Conservation (phyloP, 352 stramenopile genomes). For the Phytophthora tentaculata region DNA sequence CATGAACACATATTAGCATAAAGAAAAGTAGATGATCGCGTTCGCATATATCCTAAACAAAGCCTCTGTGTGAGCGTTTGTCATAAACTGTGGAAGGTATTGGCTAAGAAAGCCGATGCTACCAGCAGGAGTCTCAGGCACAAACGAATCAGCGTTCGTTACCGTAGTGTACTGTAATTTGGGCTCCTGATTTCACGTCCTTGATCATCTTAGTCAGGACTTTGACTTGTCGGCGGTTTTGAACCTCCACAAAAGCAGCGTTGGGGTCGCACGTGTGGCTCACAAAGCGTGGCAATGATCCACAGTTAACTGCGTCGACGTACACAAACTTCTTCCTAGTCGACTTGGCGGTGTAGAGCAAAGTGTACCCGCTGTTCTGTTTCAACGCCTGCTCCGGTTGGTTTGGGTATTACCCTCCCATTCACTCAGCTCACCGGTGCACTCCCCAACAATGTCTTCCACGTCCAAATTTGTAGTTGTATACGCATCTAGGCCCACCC, state of each 20-base stretch:
- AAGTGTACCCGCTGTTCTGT: slow-evolving; percentile 14
- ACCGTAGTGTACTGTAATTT: neutral
- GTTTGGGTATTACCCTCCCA: neutral
- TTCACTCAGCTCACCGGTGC: slow-evolving; percentile 1
- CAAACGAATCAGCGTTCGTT: neutral
- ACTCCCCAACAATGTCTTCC: neutral
- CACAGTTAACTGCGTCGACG: neutral
- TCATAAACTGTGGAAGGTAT: too few relatives aligned
- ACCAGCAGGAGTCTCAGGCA: neutral
- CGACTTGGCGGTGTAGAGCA: slow-evolving; percentile 1
- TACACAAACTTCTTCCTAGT: neutral
- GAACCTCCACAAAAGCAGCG: neutral
- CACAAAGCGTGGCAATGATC: neutral
- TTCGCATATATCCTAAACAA: too few relatives aligned
- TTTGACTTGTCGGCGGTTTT: neutral
- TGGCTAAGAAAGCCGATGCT: too few relatives aligned
- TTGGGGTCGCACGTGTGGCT: slow-evolving; percentile 4
- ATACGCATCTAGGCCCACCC: neutral
- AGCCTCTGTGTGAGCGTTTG: too few relatives aligned
- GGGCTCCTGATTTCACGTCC: neutral
- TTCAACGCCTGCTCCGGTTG: slow-evolving; percentile 1
- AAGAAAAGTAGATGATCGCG: too few relatives aligned
- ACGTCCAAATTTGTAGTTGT: slow-evolving; percentile 1
- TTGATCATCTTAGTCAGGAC: neutral
- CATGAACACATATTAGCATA: too few relatives aligned